Evolutionary conservation across 306 rosid genomes (phyloP), one percentile per base, ranked within the genome.

Genomic region (Astragalus glycyphyllos): DNA sequence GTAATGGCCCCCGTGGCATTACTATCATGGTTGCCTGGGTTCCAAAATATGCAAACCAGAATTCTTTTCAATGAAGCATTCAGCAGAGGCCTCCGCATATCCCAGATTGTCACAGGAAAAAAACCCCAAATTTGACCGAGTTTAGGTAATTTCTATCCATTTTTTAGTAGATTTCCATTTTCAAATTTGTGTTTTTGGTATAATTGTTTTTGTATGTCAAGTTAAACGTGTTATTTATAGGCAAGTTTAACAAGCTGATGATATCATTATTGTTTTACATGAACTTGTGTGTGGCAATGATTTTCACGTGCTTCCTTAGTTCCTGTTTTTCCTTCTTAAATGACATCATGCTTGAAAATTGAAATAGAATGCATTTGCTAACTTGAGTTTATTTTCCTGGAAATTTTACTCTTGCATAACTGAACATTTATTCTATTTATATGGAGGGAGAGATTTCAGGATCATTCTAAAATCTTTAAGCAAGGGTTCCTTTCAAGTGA

Each of bases 51-150:
- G 86, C 86, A 82, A 71, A 82, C 86, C 55, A 74, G 80, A 78
- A 75, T 78, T 53, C 86, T 82, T 58, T 82, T 82, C 75, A 82
- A 82, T 59, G 83, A 78, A 58, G 86, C 86, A 74, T 82, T 82
- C 74, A 82, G 86, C 77, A 74, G 86, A 69, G 86, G 86, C 40
- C 83, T 82, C 47, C 83, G 83, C 60, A 82, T 82, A 58, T 82
- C 73, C 83, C 86, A 74, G 75, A 74, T 82, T 65, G 45, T 82
- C 20, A 82, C 83, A 8, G 83, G 86, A 20, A 90, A 93, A 62
- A 91, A 90, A 31, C 71, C 89, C 7, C 85, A 56, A 75, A 65
- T 64, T 7, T 67, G 88, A 90, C 60, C 32, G 85, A 69, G 38
- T 76, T 63, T 44, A 88, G 97, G 96, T 90, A 88, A 65, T 65